Percentiles rank a stretch among this genome's conserved stretches.
Conservation (phyloP, 768 basidiomycete species). For the Russula sp. region DNA sequence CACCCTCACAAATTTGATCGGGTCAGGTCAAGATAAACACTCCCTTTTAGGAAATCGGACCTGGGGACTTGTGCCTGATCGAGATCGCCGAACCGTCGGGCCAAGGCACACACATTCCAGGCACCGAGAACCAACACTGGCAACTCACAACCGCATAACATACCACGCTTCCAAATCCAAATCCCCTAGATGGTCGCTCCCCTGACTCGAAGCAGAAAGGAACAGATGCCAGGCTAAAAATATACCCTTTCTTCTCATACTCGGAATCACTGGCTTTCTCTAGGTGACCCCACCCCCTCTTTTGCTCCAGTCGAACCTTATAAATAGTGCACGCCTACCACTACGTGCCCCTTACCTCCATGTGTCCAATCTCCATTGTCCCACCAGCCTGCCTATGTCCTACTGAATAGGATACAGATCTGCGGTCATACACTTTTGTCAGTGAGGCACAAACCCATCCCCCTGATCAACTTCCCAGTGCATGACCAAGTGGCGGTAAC, state of each 20-base stretch:
- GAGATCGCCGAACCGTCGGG: slow-evolving; percentile 12
- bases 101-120: neutral
- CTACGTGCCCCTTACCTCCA: slow-evolving; percentile 17
- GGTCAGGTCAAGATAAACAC: neutral
- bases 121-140: slow-evolving; percentile 22
- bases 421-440: slow-evolving; percentile 9
- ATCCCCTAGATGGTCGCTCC: too few species aligned
- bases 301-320: neutral
- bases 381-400: slow-evolving; percentile 1
- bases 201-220: neutral
- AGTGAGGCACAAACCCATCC: neutral
- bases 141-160: neutral
- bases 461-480: slow-evolving; percentile 13
- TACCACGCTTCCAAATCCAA: neutral
- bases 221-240: neutral
- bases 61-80: slow-evolving; percentile 21
- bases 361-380: slow-evolving; percentile 10
- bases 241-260: neutral
- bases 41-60: slow-evolving; percentile 1
- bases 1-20: too few species aligned
- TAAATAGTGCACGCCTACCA: neutral
- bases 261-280: neutral
- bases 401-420: slow-evolving; percentile 4
- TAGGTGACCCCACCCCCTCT: neutral
- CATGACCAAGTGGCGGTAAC: neutral